These are phyloP conservation scores for Amanita fuliginea DNA, from an alignment of 768 basidiomycete species.

Conservation along the genomic window DNA sequence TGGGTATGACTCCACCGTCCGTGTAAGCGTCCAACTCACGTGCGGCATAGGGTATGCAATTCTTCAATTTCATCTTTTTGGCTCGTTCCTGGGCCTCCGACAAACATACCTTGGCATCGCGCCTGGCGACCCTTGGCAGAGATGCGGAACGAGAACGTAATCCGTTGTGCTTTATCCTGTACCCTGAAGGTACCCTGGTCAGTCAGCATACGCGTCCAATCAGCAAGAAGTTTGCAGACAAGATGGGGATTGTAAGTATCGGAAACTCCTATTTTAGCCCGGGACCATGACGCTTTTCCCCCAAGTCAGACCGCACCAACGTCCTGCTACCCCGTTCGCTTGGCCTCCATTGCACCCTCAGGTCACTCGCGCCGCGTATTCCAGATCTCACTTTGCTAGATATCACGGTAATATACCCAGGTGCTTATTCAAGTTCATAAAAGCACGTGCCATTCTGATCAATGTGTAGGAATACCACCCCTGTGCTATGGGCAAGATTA, in stretches of 20 bases:
- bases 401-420: constrained; percentile 86
- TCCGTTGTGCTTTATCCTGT: constrained; percentile 76
- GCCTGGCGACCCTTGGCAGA: constrained; percentile 58
- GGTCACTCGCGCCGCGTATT: constrained; percentile 69
- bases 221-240: constrained; percentile 82
- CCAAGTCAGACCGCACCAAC: constrained; percentile 68
- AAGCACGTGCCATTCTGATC: constrained; percentile 8
- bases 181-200: constrained; percentile 94
- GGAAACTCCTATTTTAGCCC: neutral
- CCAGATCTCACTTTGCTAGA: constrained; percentile 78
- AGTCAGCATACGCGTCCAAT: constrained; percentile 77
- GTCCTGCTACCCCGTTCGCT: constrained; percentile 88
- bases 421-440: constrained; percentile 23
- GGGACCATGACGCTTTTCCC: neutral
- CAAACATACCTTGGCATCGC: constrained; percentile 48
- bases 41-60: constrained; percentile 72
- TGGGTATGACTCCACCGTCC: constrained; percentile 44
- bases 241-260: constrained; percentile 74
- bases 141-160: constrained; percentile 56
- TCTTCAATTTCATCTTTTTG: constrained; percentile 90
- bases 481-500: constrained; percentile 77
- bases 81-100: constrained; percentile 88
- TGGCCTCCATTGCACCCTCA: constrained; percentile 77
- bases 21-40: constrained; percentile 3
- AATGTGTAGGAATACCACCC: constrained; percentile 54